A percentile compares a stretch with the other conserved stretches of the same genome.
Conservation (phyloP, 768 basidiomycete genomes). For the Lepiota venenata region DNA sequence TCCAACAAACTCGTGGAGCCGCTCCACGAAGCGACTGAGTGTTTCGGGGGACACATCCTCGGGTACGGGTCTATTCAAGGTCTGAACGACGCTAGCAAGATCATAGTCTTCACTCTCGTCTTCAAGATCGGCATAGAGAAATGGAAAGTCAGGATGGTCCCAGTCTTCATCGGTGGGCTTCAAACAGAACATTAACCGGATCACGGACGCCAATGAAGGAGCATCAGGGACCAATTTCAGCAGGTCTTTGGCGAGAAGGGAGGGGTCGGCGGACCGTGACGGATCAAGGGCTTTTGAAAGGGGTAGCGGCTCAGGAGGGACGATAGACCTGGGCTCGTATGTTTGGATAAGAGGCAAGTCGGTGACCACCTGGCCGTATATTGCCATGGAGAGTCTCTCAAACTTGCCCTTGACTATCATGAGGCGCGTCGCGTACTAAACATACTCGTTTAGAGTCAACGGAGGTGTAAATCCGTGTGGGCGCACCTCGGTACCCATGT, state of each 20-base stretch:
- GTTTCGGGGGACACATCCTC: conserved; percentile 51
- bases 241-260: conserved; percentile 55
- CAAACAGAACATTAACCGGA: conserved; percentile 75
- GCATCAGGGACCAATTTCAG: conserved; percentile 58
- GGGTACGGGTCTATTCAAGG: conserved; percentile 53
- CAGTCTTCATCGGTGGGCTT: conserved; percentile 80
- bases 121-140: conserved; percentile 60
- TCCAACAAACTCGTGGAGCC: conserved; percentile 50
- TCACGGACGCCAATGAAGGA: conserved; percentile 60
- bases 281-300: conserved; percentile 58
- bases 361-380: conserved; percentile 53
- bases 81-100: conserved; percentile 52
- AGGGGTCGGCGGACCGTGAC: conserved; percentile 57
- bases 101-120: conserved; percentile 48
- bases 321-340: conserved; percentile 42
- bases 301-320: conserved; percentile 28
- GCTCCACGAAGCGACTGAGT: conserved; percentile 52
- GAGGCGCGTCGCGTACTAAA: conserved; percentile 68
- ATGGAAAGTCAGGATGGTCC: conserved; percentile 72
- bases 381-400: conserved; percentile 59
- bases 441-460: not conserved
- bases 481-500: conserved; percentile 68
- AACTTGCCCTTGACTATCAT: conserved; percentile 83
- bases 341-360: conserved; percentile 35
- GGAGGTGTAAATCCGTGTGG: not conserved